Base-by-base conservation (phyloP, 352 stramenopile species). In the Phytophthora cryptogea region DNA sequence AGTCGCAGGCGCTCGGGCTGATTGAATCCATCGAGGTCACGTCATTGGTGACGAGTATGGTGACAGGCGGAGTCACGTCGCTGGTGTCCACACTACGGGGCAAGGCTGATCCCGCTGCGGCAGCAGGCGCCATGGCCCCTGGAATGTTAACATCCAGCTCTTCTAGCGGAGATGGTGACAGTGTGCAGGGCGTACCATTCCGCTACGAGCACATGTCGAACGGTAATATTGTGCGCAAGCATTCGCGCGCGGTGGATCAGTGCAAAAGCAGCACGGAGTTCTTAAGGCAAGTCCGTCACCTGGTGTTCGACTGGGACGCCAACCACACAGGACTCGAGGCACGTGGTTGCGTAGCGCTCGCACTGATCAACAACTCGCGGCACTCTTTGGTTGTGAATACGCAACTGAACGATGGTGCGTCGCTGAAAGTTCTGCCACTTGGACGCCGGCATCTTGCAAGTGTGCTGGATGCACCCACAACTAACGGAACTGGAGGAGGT, bases 11-110 rank as follows among this genome's bases (percentile, higher is more conserved):
- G 10, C 68, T 95, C 5, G 80, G 80, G 23, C 64, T 95, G 11
- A 85, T 95, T 43, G 86, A 95, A 2, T 94, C 86, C 31, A 90
- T 95, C 23, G 76, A 95, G 44, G 86, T 95, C 20, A 93, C 82
- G 32, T 91, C 86, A 40, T 72, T 95, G 1, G 86, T 95, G 36
- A 91, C 86, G 42, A 90, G 81, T 39, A 86, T 90, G 56, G 86
- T 95, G 28, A 76, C 83, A 5, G 83, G 78, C 11, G 84, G 84
- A 8, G 83, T 95, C 10, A 87, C 80, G 13, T 90, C 84, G 2
- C 54, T 95, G 27, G 77, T 95, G 23, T 91, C 76, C 7, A 92
- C 86, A 23, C 63, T 95, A n/a, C 70, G 88, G 43, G 86, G 86
- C 10, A 95, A 94, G 65, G 82, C 78, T 23, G 86, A 94, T 16